Evolutionary conservation across 306 rosid species (phyloP), one percentile per base, ranked within the genome.

Genomic region (Medicago lupulina): DNA sequence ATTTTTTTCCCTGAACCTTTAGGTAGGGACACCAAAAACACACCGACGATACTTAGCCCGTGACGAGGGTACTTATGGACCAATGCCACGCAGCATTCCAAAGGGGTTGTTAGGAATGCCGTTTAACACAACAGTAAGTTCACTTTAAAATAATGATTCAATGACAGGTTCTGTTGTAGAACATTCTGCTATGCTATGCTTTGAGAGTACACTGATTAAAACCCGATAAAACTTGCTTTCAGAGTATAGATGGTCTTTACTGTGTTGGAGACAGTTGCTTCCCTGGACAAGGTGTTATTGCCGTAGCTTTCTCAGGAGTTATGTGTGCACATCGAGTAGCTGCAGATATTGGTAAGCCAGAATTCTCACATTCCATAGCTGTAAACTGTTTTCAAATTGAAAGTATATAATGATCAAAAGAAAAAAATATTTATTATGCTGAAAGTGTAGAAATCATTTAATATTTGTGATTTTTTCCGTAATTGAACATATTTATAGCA

Each of bases 211-310:
- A 76, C 73, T 69, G 62, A 81, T 61, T 39, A 38, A 71, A 73
- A 58, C 25, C 34, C 59, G 41, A 81, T 72, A 61, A 73, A 86
- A 66, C 21, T 67, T 5, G 28, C 78, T 70, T 83, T 83, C 95
- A 95, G 99, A 83, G 90, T 31, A 84, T 92, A 78, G 88, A 86
- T 73, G 93, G 97, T 77, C 91, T 94, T 70, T 95, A 95, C 81
- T 92, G 99, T 83, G 99, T 92, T 68, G 99, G 99, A 67, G 99
- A 95, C 85, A 92, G 99, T 84, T 95, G 97, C 88, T 95, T 95
- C 84, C 97, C 99, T 0, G 97, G 99, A n/a, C 97, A 92, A 87
- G 97, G 99, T 67, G 99, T 95, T 76, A 95, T 92, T 59, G 97
- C 99, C 15, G 97, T 95, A 18, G 96, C 97, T 44, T 95, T 95